phyloP scores from a whole-genome alignment of 805 yeast genomes.

The Cyberlindnera mississippiensis region DNA sequence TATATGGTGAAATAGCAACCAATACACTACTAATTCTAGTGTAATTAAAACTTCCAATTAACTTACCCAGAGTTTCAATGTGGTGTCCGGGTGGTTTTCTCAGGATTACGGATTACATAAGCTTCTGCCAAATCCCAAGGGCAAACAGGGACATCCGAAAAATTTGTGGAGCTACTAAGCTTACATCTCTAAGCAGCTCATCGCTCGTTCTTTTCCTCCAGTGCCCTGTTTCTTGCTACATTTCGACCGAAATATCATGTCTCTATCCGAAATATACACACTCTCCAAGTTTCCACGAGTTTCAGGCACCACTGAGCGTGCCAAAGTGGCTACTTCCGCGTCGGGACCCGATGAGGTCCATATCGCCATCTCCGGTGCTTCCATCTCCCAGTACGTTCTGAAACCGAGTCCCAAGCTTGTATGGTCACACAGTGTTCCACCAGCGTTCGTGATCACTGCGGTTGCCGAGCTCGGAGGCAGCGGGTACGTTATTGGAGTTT shows the following conservation, averaged over 20 bases:
- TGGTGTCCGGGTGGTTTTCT: too few species aligned
- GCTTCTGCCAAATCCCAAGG: too few species aligned
- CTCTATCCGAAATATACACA: slow-evolving; percentile 23
- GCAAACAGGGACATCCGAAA: too few species aligned
- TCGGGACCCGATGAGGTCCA: slow-evolving; percentile 20
- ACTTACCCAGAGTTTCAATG: too few species aligned
- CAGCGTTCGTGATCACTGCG: slow-evolving; percentile 36
- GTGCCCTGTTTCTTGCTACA: too few species aligned
- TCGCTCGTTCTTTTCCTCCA: too few species aligned
- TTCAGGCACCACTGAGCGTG: slow-evolving; percentile 18
- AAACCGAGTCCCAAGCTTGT: slow-evolving; percentile 49
- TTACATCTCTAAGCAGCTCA: too few species aligned
- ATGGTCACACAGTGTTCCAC: slow-evolving; percentile 51
- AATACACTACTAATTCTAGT: too few species aligned
- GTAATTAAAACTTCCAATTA: too few species aligned
- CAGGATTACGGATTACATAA: too few species aligned
- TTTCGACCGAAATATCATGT: slow-evolving; percentile 13
- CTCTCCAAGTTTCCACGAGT: slow-evolving; percentile 26
- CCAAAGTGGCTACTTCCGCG: slow-evolving; percentile 10
- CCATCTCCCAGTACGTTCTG: slow-evolving; percentile 35
- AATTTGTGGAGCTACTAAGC: too few species aligned
- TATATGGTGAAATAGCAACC: too few species aligned
- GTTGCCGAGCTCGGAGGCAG: slow-evolving; percentile 12
- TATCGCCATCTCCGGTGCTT: slow-evolving; percentile 28
- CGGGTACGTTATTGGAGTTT: slow-evolving; percentile 17